Conservation (phyloP, 208 protist genomes). For the Crithidia brevicula region DNA sequence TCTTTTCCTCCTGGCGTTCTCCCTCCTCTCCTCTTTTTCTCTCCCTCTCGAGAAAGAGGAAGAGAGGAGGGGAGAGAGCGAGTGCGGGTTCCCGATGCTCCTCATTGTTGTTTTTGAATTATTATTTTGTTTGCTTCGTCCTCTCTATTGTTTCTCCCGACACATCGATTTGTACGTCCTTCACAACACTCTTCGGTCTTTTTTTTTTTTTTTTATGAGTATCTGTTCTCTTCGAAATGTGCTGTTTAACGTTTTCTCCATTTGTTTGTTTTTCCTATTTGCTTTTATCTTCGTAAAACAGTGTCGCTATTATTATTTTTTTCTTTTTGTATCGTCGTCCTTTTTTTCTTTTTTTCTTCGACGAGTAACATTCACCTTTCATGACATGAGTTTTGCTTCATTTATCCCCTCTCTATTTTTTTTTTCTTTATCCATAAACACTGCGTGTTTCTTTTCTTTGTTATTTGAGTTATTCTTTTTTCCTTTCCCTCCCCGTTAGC, state of each 20-base stretch:
- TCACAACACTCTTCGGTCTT: background rate
- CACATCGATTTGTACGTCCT: too few species aligned
- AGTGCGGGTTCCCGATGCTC: too few species aligned
- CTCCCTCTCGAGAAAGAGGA: too few species aligned
- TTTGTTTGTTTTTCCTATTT: conserved; percentile 18
- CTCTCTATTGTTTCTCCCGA: conserved; percentile 4
- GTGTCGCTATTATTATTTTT: too few species aligned
- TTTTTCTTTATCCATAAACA: too few species aligned
- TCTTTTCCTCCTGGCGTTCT: background rate
- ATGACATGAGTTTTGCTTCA: background rate
- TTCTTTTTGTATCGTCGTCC: background rate
- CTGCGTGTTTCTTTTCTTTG: conserved; percentile 15
- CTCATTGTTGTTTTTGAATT: too few species aligned
- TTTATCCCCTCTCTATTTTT: conserved; percentile 16
- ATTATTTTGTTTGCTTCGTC: background rate
- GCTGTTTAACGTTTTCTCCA: conserved; percentile 1
- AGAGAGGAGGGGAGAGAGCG: too few species aligned
- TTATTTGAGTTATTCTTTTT: too few species aligned
- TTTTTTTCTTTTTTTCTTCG: conserved; percentile 1
- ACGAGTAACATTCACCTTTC: too few species aligned
- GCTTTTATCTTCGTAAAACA: too few species aligned
- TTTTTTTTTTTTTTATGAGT: conserved; percentile 2
- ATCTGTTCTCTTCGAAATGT: conserved; percentile 21
- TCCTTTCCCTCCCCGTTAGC: too few species aligned
- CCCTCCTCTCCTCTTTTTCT: background rate